phyloP scores from a whole-genome alignment of 192 early-diverging fungal genomes.

The Mortierella hygrophila region DNA sequence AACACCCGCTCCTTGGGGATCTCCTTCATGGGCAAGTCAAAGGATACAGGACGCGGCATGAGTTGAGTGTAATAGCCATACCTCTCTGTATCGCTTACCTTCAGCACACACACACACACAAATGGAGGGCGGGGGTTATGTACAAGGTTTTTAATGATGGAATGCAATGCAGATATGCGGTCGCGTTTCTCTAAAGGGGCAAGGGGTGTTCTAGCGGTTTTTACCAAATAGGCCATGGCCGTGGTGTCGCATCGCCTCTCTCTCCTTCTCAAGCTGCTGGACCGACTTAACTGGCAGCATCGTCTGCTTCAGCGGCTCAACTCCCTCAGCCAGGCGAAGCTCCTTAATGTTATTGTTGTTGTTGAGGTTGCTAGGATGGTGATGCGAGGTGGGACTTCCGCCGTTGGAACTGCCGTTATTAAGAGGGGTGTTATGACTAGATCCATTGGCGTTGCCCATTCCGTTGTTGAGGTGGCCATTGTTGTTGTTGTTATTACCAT shows the following conservation, averaged over 20 bases:
- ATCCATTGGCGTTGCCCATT: conserved; percentile 10
- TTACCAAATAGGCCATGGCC: conserved; percentile 5
- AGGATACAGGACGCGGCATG: no score
- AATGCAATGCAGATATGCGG: conserved; percentile 4
- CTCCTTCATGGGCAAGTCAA: no score
- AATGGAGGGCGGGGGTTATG: neutral
- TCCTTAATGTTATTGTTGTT: conserved; percentile 44
- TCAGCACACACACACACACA: neutral
- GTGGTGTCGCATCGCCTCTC: conserved; percentile 45
- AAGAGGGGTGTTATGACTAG: neutral
- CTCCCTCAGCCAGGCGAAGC: conserved; percentile 50
- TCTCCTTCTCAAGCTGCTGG: conserved; percentile 53
- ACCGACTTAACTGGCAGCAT: conserved; percentile 55
- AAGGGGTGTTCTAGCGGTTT: neutral
- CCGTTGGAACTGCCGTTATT: conserved; percentile 8
- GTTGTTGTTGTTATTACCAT: neutral
- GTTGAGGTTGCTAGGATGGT: conserved; percentile 4
- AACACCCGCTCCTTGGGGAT: no score
- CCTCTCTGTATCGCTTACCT: neutral
- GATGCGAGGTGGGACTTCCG: conserved; percentile 7
- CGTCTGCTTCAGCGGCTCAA: conserved; percentile 53
- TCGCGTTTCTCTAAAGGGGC: neutral
- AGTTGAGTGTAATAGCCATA: no score
- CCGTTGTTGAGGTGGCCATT: conserved; percentile 2
- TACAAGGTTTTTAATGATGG: neutral